Evolutionary conservation across 2,329 filamentous ascomycete species (phyloP), one percentile per base, ranked within the genome.

Genomic region (Sclerotinia glacialis): DNA sequence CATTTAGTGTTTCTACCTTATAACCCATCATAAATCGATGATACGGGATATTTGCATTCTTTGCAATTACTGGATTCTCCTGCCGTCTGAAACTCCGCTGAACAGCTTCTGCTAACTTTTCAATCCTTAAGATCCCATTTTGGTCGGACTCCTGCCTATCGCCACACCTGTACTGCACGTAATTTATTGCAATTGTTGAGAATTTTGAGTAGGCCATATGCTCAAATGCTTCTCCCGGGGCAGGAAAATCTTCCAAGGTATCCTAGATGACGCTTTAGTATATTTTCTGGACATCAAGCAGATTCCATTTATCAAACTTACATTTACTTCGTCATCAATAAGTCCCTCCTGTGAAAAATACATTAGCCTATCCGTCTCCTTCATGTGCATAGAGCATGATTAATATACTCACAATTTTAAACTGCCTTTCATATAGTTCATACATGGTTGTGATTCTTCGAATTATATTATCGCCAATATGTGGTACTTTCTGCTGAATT

Each of bases 401-500:
- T 12, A 9, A 52, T 52, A 52, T 26, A 54, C 50, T 54, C 21
- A 54, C 50, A 54, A 54, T 14, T 54, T 9, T 34, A 12, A 54
- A 54, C 28, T 54, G 50, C 5, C 50, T 54, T n/a, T 54, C 50
- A 3, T 54, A 54, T 5, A 54, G 28, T 34, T 46, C 40, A 46
- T 40, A 59, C 40, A 59, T 59, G 18, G 28, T 21, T 31, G 56
- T 59, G 23, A 28, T 46, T 59, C 44, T 42, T 44, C 56, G 21
- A 23, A 46, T 65, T 52, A 67, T 31, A 37, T 60, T 55, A 23
- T 67, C 65, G 8, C 67, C 67, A 26, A 67, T 40, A 31, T 55
- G 44, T 6, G 67, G 64, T 42, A 68, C 65, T 28, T 67, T 67
- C 47, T 68, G 67, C 46, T 68, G 67, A 49, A 68, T 59, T 26